phyloP scores from a whole-genome alignment of 2,329 filamentous ascomycete genomes.

The Ceratocystis alfenasii region DNA sequence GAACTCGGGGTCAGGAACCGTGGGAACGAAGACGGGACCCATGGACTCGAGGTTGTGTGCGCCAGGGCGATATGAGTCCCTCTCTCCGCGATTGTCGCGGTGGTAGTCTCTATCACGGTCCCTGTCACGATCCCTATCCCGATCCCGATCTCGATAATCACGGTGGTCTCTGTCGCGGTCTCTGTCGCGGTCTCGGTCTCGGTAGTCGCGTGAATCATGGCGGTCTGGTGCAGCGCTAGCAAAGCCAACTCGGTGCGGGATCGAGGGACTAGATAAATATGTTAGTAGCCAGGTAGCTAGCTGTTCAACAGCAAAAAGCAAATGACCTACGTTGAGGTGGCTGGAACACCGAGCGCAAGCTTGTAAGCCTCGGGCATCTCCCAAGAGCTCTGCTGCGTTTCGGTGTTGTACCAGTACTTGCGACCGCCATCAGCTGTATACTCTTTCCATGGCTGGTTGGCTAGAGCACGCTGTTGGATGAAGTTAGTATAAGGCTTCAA shows the following conservation, averaged over 20 bases:
- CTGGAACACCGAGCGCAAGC: conserved; percentile 51
- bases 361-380: conserved; percentile 80
- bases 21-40: conserved; percentile 37
- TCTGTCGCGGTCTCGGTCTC: conserved; percentile 24
- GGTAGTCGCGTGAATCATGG: conserved; percentile 29
- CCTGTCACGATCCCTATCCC: conserved; percentile 25
- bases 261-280: conserved; percentile 27
- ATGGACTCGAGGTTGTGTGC: conserved; percentile 15
- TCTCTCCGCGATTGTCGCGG: conserved; percentile 27
- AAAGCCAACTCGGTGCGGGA: conserved; percentile 34
- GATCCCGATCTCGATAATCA: conserved; percentile 29
- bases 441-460: conserved; percentile 83
- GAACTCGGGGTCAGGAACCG: conserved; percentile 64
- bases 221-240: conserved; percentile 26
- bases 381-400: conserved; percentile 89
- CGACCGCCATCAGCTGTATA: conserved; percentile 75
- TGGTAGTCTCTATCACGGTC: conserved; percentile 31
- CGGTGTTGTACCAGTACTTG: conserved; percentile 91
- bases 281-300: neutral
- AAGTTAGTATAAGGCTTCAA: neutral
- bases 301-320: neutral
- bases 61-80: conserved; percentile 26
- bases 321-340: conserved; percentile 11
- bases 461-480: conserved; percentile 54
- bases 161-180: conserved; percentile 22